phyloP scores from a whole-genome alignment of 1,284 basidiomycete species.

The Moesziomyces sp. region DNA sequence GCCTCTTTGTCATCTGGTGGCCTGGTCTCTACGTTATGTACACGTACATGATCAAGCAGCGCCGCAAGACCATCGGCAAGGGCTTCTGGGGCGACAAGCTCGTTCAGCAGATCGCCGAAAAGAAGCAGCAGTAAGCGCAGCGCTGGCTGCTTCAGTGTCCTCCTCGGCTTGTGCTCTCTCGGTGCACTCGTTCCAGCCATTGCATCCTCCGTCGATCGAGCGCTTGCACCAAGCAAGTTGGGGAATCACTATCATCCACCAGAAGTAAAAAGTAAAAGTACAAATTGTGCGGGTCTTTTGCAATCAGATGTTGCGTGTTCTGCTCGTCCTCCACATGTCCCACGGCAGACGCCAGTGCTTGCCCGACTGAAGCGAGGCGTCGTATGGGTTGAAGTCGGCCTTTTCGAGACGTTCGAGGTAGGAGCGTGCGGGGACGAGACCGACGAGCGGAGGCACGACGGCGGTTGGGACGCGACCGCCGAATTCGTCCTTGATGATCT shows the following conservation, averaged over 20 bases:
- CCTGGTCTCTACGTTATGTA: conserved; percentile 89
- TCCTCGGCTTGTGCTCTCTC: not conserved
- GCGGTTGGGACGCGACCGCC: conserved; percentile 75
- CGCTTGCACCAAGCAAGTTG: not conserved
- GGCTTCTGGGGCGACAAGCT: conserved; percentile 63
- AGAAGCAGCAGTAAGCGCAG: conserved; percentile 54
- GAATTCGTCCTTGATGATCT: conserved; percentile 76
- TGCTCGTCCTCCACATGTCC: conserved; percentile 79
- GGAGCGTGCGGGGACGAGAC: conserved; percentile 78
- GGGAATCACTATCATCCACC: conserved; percentile 8
- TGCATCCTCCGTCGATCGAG: not conserved
- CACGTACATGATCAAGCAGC: conserved; percentile 86
- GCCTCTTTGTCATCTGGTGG: conserved; percentile 87
- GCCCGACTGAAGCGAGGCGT: conserved; percentile 74
- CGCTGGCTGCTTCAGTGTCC: not conserved
- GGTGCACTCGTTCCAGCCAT: not conserved
- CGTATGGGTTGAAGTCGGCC: conserved; percentile 84
- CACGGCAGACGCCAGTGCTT: conserved; percentile 88
- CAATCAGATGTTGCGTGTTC: conserved; percentile 67
- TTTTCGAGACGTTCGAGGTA: conserved; percentile 81
- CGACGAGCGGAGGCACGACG: conserved; percentile 81
- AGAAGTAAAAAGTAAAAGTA: not conserved
- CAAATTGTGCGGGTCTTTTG: not conserved
- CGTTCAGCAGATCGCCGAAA: conserved; percentile 35
- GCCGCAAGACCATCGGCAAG: conserved; percentile 78